These are phyloP conservation scores for Corchorus olitorius DNA, from an alignment of 345 rosid species.

Conservation along the genomic window DNA sequence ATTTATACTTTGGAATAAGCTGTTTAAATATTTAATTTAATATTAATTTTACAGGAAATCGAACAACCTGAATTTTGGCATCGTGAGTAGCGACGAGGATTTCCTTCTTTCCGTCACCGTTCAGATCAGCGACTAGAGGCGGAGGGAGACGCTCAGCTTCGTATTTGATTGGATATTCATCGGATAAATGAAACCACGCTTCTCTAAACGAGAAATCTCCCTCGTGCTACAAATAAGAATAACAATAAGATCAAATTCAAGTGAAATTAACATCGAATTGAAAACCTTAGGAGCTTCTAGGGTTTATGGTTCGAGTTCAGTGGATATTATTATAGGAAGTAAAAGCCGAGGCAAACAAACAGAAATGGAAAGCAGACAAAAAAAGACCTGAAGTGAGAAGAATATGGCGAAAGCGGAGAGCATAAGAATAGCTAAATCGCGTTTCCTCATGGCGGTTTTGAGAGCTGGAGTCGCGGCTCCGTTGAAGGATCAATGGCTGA, in stretches of 20 bases:
- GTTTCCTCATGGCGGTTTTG: conserved; percentile 72
- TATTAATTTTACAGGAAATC: background rate
- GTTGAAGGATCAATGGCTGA: conserved; percentile 8
- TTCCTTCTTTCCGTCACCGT: conserved; percentile 93
- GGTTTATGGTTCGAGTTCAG: background rate
- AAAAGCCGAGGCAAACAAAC: background rate
- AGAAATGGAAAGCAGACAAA: background rate
- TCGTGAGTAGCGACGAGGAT: conserved; percentile 91
- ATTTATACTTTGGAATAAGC: too few relatives aligned
- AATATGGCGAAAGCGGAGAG: conserved; percentile 94
- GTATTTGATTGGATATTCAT: conserved; percentile 84
- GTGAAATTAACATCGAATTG: background rate
- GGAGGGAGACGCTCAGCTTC: conserved; percentile 95
- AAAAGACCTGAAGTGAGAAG: conserved; percentile 93
- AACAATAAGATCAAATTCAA: background rate
- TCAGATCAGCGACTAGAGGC: conserved; percentile 86
- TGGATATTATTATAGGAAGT: background rate
- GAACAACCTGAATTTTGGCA: conserved; percentile 80
- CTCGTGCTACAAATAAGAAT: conserved; percentile 58
- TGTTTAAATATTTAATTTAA: background rate
- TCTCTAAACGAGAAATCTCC: conserved; percentile 97
- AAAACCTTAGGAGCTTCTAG: conserved; percentile 27
- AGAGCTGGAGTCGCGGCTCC: background rate
- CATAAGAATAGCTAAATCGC: conserved; percentile 93
- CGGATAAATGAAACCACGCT: conserved; percentile 86